Base-by-base conservation (phyloP, 2,329 filamentous ascomycete genomes). In the Fusarium floridanum region DNA sequence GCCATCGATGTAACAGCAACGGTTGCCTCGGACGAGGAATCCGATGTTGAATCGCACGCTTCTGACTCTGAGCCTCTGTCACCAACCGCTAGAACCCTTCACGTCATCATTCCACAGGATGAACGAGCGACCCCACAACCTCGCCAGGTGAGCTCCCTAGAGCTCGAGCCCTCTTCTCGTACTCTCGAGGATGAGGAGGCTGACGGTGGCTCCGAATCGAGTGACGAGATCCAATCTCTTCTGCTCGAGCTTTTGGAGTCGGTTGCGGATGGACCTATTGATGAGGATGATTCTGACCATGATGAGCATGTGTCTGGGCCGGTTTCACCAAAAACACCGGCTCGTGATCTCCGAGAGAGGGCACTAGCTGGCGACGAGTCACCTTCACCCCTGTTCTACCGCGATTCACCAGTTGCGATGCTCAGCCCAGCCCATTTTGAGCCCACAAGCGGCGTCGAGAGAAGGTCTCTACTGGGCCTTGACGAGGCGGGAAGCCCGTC, bases 51-150 rank as follows among this genome's bases (percentile, higher is more conserved):
- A 20, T 22, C 57, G 37, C 36, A 53, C 8, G 43, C 66, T 20
- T 53, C 56, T 24, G 50, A 62, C 10, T 41, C 60, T n/a, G 59
- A 73, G 41, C 60, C 62, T 59, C 27, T 56, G 27, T 72, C 63
- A 22, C 62, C 61, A 20, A 59, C 53, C 32, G 17, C 56, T 17
- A 48, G 20, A 22, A 29, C 48, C 20, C 41, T 32, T 24, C 29
- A 57, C 34, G n/a, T 22, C 34, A 37, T 37, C 9, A 29, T 48
- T 20, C 24, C 63, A 34, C 20, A 43, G 34, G 43, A 63, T 17
- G 27, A 20, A 24, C n/a, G 24, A 20, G 61, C 39, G n/a, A 6
- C 17, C 20, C 41, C 16, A 27, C 34, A 22, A 12, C 34, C 20
- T 17, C 50, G 32, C 17, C 39, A 27, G 50, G 14, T 6, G n/a